Base-by-base conservation (phyloP, 495 filamentous ascomycete genomes). In the Viridothelium virens region DNA sequence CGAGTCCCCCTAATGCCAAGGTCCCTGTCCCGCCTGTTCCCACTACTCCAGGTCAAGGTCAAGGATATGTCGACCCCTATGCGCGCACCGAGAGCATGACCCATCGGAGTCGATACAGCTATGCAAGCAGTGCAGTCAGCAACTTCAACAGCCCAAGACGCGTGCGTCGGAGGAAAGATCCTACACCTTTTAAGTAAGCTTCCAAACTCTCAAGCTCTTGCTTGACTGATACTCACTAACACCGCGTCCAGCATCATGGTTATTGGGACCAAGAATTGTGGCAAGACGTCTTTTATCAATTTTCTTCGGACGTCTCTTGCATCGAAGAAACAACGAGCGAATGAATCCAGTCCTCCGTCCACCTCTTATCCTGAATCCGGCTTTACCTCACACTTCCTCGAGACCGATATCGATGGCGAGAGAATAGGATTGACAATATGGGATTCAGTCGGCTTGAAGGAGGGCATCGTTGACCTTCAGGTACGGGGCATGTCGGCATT, bases 241-340 rank as follows among this genome's bases (percentile, higher is more conserved):
- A 12, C 6, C 63, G 12, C 69, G 37, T 67, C n/a, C 63, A 98
- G 94, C 75, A 85, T 97, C 66, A 85, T 98, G 65, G 88, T 98
- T 64, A 84, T 97, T 69, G 94, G 94, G 53, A 87, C 91, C 56
- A 86, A 87, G 65, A 91, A 89, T 73, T 92, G 89, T 16, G 94
- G 94, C 73, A 98, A 98, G 80, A 95, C 91, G 11, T 95, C 91
- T 33, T 97, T 98, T 79, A 87, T 98, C 77, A 90, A 96, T 71
- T 97, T 97, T 77, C 88, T 98, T 64, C 89, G 89, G 74, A 89
- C 84, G 53, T 86, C 93, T 0, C 82, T 98, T 59, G 87, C 88
- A 46, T 74, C 87, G 1, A 90, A 91, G 78, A 93, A 93, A 77
- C 80, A 80, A 65, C 79, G 79, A 1, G 64, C 71, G 38, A 67